These are phyloP conservation scores for Cryptococcus sp. DNA, from an alignment of 1,284 basidiomycete genomes.

Conservation along the genomic window DNA sequence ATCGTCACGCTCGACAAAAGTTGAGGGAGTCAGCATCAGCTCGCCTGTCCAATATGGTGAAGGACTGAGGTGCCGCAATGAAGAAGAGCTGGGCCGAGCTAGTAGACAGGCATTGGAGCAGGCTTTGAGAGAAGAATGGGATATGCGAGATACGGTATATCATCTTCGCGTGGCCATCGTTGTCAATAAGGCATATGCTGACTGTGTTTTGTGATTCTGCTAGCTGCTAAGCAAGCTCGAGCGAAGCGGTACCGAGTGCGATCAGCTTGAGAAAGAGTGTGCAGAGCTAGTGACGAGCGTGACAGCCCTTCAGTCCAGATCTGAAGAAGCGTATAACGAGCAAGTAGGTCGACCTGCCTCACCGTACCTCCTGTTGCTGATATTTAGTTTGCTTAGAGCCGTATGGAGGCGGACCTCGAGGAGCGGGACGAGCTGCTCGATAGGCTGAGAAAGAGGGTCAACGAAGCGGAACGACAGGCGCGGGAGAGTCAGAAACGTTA, in stretches of 20 bases:
- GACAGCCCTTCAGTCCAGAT: slow-evolving; percentile 24
- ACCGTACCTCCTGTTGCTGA: not conserved
- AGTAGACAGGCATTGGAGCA: slow-evolving; percentile 32
- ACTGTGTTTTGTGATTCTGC: not conserved
- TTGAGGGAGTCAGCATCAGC: not conserved
- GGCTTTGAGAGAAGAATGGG: slow-evolving; percentile 40
- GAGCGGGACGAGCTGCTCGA: slow-evolving; percentile 43
- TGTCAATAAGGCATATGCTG: not conserved
- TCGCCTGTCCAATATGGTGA: not conserved
- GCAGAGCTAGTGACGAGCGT: slow-evolving; percentile 15
- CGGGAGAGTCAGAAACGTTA: slow-evolving; percentile 39
- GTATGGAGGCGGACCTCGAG: slow-evolving; percentile 46
- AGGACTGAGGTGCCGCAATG: slow-evolving; percentile 36
- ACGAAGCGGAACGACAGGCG: slow-evolving; percentile 36
- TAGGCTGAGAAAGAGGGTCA: slow-evolving; percentile 28
- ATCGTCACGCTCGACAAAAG: not conserved
- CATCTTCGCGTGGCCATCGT: not conserved
- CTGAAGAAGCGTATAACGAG: slow-evolving; percentile 38
- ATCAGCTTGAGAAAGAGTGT: slow-evolving; percentile 5
- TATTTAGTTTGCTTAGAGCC: slow-evolving; percentile 18
- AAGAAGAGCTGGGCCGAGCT: slow-evolving; percentile 34
- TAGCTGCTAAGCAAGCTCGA: slow-evolving; percentile 11
- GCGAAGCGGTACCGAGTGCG: slow-evolving; percentile 12
- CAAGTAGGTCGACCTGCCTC: slow-evolving; percentile 24
- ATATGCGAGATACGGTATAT: slow-evolving; percentile 36